Base-by-base conservation (phyloP, 208 protist species). In the Leishmania martiniquensis region DNA sequence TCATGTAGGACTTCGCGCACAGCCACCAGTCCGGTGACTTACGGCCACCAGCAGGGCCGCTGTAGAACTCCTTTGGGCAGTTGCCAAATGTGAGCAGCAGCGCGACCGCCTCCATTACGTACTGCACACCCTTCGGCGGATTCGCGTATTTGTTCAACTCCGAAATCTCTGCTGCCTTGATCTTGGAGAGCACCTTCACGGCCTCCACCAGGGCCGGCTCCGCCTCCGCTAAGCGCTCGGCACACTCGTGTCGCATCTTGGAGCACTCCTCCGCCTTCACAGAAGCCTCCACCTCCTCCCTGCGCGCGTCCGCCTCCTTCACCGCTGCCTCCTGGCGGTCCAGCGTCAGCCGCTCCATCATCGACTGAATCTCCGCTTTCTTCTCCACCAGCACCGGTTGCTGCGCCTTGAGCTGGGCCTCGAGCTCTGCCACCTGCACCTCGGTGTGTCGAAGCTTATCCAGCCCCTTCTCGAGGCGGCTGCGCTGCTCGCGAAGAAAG, bases 31-130 rank as follows among this genome's bases (percentile, higher is more conserved):
- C 98, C 44, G 98, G 95, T 57, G 90, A 83, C 85, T 98, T 98
- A 76, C 98, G 98, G 4, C 97, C 97, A 25, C 95, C 94, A 10
- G 97, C 81, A 22, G 93, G 90, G 17, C 96, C 91, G 63, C 92
- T 95, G 77, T 98, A 98, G 88, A 99, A 98, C 81, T 96, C 93
- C 68, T 96, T 93, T 34, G 93, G 92, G 77, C 97, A 94, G 88
- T 99, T 98, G 70, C 98, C 98, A 87, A 99, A 97, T 0, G 91
- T 97, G 51, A 98, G 85, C 80, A 98, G 78, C 72, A 99, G 93
- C 76, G 98, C 99, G 47, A 99, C 97, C 39, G 98, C 98, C 89
- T 99, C 97, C 97, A 99, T 99, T 25, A 99, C 98, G 74, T 99
- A 93, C 86, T 98, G 91, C 39, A 99, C 98, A 83, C 98, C 98